Conservation (phyloP, 768 basidiomycete genomes). For the Agrocybe pediades region DNA sequence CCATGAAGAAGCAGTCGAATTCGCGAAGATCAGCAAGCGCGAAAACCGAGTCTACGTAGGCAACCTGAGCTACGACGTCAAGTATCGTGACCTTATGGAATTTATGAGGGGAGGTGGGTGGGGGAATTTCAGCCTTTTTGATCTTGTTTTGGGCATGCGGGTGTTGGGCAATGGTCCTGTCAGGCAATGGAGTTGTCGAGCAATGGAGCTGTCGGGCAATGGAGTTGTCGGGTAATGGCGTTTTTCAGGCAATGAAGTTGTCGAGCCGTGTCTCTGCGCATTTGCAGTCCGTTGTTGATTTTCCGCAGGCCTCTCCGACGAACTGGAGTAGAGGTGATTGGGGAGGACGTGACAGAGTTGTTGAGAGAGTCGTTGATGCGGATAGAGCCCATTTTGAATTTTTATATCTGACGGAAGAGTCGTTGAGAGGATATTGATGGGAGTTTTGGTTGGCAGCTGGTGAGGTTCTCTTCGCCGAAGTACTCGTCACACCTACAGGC, state of each 20-base stretch:
- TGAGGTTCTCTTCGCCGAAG: constrained; percentile 99
- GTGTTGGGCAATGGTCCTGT: constrained; percentile 25
- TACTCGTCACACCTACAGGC: constrained; percentile 93
- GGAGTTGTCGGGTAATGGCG: too few species aligned
- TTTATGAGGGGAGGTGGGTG: constrained; percentile 99
- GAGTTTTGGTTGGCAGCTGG: constrained; percentile 95
- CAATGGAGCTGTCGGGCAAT: too few species aligned
- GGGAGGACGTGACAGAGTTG: too few species aligned
- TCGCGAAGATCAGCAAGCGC: constrained; percentile 94
- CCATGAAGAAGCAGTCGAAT: constrained; percentile 93
- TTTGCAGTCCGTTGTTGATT: neutral
- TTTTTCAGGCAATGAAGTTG: too few species aligned
- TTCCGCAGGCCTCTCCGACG: constrained; percentile 33
- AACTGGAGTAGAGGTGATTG: constrained; percentile 44
- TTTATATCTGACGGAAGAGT: constrained; percentile 55
- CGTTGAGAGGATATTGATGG: constrained; percentile 90
- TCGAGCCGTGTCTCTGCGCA: constrained; percentile 8
- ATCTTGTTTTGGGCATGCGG: constrained; percentile 23
- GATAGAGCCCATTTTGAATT: constrained; percentile 32
- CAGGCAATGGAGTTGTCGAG: too few species aligned
- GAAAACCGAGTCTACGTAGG: constrained; percentile 99
- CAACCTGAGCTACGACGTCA: constrained; percentile 98
- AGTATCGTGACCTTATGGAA: constrained; percentile 98
- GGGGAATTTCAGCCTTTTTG: constrained; percentile 53
- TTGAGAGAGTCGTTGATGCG: constrained; percentile 24